These are phyloP conservation scores for Carex parvula DNA, from an alignment of 176 grass and related monocot genomes.

Conservation along the genomic window DNA sequence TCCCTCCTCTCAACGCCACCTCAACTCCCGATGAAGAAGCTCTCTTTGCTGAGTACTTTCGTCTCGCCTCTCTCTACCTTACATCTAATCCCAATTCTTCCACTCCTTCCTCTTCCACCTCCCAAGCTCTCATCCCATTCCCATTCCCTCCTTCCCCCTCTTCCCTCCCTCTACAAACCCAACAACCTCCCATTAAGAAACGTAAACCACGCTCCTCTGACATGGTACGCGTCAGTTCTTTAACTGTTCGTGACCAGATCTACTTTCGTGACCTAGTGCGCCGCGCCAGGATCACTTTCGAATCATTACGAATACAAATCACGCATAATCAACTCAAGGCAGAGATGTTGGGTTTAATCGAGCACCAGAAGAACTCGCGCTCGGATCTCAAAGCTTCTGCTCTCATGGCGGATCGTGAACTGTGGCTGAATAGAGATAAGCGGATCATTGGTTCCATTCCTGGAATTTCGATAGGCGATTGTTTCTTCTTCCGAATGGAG, in stretches of 20 bases:
- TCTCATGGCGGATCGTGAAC: conserved; percentile 67
- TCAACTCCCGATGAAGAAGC: conserved; percentile 46
- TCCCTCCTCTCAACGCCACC: conserved; percentile 32
- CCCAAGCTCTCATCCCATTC: conserved; percentile 35
- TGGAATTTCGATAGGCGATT: conserved; percentile 73
- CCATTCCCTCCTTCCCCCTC: conserved; percentile 9
- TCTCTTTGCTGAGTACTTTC: conserved; percentile 59
- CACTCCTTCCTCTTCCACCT: conserved; percentile 27
- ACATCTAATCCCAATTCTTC: not conserved
- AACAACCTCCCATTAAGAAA: conserved; percentile 47
- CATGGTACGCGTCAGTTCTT: conserved; percentile 81
- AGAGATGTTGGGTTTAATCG: conserved; percentile 37
- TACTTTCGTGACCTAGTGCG: conserved; percentile 81
- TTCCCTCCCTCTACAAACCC: conserved; percentile 18
- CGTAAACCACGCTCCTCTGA: conserved; percentile 77
- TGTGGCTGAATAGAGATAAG: conserved; percentile 91
- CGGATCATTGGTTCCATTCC: conserved; percentile 81
- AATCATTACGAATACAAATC: conserved; percentile 57
- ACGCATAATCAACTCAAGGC: conserved; percentile 44
- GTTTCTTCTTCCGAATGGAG: conserved; percentile 92
- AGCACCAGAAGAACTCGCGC: conserved; percentile 46
- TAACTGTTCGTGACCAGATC: conserved; percentile 70
- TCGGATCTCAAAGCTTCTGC: conserved; percentile 63
- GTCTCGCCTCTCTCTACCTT: conserved; percentile 56
- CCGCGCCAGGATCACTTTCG: conserved; percentile 88